Percentiles rank a stretch among this genome's conserved stretches.
Conservation (phyloP, 1,284 basidiomycete genomes). For the Sanguinoderma infundibulare region DNA sequence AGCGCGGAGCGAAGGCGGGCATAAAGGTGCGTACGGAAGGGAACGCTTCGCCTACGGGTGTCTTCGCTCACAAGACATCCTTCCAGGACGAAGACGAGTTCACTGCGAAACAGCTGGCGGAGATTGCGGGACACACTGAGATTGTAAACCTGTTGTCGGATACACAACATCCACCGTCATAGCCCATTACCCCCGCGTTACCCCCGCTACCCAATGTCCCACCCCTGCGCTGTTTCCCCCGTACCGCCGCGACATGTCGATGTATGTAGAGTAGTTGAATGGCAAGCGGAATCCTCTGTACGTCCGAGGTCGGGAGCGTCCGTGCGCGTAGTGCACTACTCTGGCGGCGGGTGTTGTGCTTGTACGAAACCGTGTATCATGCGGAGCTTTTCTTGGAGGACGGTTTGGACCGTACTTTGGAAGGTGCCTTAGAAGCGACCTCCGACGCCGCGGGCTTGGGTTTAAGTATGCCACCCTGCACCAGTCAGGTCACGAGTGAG, state of each 20-base stretch:
- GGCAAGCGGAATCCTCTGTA: not conserved
- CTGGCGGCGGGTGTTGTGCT: not conserved
- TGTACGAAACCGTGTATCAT: slow-evolving; percentile 4
- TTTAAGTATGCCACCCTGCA: slow-evolving; percentile 42
- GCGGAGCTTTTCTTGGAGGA: not conserved
- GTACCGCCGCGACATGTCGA: not conserved
- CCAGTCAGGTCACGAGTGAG: slow-evolving; percentile 28
- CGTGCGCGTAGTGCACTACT: not conserved
- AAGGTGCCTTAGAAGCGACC: not conserved
- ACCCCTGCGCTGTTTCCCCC: not conserved
- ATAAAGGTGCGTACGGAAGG: slow-evolving; percentile 58
- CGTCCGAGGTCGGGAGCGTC: not conserved
- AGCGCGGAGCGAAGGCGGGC: slow-evolving; percentile 63
- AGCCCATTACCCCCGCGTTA: not conserved
- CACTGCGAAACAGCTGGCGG: slow-evolving; percentile 68
- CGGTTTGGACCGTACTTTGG: not conserved
- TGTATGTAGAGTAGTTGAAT: slow-evolving; percentile 1
- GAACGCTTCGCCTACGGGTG: not conserved
- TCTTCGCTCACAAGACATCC: not conserved
- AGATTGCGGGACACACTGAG: slow-evolving; percentile 65
- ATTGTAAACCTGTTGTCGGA: slow-evolving; percentile 54
- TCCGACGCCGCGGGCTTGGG: not conserved
- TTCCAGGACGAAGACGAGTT: slow-evolving; percentile 74
- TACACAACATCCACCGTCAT: slow-evolving; percentile 15
- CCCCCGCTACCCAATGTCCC: no score